These are phyloP conservation scores for Talaromyces albobiverticillius DNA, from an alignment of 2,329 filamentous ascomycete species.

Conservation along the genomic window DNA sequence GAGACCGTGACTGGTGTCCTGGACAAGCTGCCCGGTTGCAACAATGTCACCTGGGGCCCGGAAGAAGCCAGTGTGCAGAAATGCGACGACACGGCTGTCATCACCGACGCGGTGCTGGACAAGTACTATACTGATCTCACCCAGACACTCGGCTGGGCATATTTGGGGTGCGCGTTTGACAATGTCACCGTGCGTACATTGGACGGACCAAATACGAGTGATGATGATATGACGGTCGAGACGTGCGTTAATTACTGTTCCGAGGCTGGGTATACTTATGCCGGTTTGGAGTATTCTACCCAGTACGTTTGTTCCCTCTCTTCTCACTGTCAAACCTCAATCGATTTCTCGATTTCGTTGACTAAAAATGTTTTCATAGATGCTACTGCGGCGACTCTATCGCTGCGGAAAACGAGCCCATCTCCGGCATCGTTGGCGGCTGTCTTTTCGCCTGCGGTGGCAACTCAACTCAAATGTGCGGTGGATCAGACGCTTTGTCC, in stretches of 20 bases:
- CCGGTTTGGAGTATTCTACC: conserved; percentile 27
- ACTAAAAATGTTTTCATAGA: neutral
- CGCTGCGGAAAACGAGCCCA: conserved; percentile 15
- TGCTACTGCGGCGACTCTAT: conserved; percentile 15
- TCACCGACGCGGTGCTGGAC: conserved; percentile 4
- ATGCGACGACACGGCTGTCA: conserved; percentile 16
- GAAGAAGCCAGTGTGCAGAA: conserved; percentile 31
- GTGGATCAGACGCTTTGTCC: conserved; percentile 20
- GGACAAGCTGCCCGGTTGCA: conserved; percentile 24
- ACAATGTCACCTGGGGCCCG: conserved; percentile 24
- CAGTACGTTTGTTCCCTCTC: conserved; percentile 8
- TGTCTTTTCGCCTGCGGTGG: conserved; percentile 26
- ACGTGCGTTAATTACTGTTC: conserved; percentile 29
- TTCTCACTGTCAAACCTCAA: neutral
- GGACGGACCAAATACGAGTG: conserved; percentile 20
- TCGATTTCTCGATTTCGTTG: neutral
- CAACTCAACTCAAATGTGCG: conserved; percentile 24
- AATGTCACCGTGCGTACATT: conserved; percentile 36
- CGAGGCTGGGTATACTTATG: conserved; percentile 28
- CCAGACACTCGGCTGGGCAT: conserved; percentile 51
- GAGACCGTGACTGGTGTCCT: conserved; percentile 23
- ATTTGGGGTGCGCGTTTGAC: conserved; percentile 61
- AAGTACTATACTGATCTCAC: conserved; percentile 43
- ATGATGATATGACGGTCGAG: conserved; percentile 24
- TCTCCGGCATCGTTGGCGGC: conserved; percentile 23